Evolutionary conservation across 2,329 filamentous ascomycete genomes (phyloP).

Genomic region (Calycina marina): DNA sequence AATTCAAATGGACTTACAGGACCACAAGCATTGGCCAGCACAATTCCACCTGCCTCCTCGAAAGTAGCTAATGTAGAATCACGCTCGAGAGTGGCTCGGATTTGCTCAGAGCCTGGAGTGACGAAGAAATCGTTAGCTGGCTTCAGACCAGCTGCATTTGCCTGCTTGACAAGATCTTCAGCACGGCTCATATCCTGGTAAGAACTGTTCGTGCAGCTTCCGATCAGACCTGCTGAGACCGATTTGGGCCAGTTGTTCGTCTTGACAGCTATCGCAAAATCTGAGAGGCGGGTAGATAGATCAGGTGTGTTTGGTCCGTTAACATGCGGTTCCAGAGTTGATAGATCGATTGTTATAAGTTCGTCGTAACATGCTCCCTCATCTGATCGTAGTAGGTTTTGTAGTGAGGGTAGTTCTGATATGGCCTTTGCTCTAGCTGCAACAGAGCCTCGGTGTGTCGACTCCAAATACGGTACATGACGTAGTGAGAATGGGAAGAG

Average conservation of each 20-base stretch:
- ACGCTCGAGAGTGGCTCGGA: slow-evolving; percentile 81
- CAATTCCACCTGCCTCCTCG: slow-evolving; percentile 68
- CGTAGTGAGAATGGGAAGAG: slow-evolving; percentile 77
- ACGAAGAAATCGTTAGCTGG: slow-evolving; percentile 89
- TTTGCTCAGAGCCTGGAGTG: slow-evolving; percentile 92
- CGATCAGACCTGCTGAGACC: slow-evolving; percentile 86
- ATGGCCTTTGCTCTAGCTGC: slow-evolving; percentile 20
- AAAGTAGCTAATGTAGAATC: slow-evolving; percentile 81
- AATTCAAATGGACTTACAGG: no score
- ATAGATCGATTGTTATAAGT: slow-evolving; percentile 80
- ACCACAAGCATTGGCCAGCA: slow-evolving; percentile 90
- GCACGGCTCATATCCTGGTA: slow-evolving; percentile 98
- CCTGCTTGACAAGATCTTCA: slow-evolving; percentile 85
- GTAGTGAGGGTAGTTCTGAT: slow-evolving; percentile 25
- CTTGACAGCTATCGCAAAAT: slow-evolving; percentile 74
- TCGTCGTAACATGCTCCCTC: slow-evolving; percentile 76
- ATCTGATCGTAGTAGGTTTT: slow-evolving; percentile 62
- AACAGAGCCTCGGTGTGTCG: slow-evolving; percentile 54
- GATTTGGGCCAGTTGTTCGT: slow-evolving; percentile 81
- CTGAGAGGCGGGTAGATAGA: slow-evolving; percentile 78
- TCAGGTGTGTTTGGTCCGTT: slow-evolving; percentile 97
- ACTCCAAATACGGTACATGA: slow-evolving; percentile 72
- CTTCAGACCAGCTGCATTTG: slow-evolving; percentile 74
- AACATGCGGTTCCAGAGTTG: slow-evolving; percentile 82
- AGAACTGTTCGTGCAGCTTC: slow-evolving; percentile 96